A percentile compares a stretch with the other conserved stretches of the same genome.
Conservation (phyloP, 306 rosid species). For the Argentina anserina region DNA sequence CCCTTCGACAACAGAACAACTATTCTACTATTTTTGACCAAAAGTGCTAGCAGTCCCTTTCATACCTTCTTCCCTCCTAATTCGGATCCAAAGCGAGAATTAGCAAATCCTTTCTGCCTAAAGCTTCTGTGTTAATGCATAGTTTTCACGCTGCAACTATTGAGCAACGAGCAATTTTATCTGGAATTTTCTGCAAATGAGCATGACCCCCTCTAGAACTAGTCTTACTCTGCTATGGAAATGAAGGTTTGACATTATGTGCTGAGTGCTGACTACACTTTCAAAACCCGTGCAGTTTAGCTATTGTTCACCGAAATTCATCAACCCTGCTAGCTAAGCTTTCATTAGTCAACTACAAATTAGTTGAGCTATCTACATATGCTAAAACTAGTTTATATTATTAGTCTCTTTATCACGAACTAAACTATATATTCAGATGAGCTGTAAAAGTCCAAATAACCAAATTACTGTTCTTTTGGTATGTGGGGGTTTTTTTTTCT, state of each 20-base stretch:
- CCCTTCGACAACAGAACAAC: background rate
- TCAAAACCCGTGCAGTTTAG: background rate
- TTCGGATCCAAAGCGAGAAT: constrained; percentile 9
- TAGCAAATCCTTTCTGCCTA: background rate
- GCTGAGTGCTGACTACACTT: background rate
- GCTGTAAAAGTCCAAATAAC: background rate
- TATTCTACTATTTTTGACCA: constrained; percentile 4
- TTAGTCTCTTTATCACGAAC: background rate
- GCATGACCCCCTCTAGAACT: background rate
- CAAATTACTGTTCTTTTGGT: background rate
- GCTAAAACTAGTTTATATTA: background rate
- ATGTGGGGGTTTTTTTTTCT: background rate
- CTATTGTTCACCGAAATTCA: constrained; percentile 4
- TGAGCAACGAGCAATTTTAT: background rate
- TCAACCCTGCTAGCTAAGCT: background rate
- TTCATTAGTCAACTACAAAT: background rate
- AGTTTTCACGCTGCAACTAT: background rate
- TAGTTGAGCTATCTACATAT: constrained; percentile 11
- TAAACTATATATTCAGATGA: background rate
- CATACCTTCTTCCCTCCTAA: constrained; percentile 2
- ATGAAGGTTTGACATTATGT: background rate
- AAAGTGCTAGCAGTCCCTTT: constrained; percentile 11
- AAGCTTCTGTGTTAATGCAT: background rate
- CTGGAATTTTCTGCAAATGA: background rate
- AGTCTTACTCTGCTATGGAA: background rate